Conservation (phyloP, 768 basidiomycete species). For the Tephrocybe sp. region DNA sequence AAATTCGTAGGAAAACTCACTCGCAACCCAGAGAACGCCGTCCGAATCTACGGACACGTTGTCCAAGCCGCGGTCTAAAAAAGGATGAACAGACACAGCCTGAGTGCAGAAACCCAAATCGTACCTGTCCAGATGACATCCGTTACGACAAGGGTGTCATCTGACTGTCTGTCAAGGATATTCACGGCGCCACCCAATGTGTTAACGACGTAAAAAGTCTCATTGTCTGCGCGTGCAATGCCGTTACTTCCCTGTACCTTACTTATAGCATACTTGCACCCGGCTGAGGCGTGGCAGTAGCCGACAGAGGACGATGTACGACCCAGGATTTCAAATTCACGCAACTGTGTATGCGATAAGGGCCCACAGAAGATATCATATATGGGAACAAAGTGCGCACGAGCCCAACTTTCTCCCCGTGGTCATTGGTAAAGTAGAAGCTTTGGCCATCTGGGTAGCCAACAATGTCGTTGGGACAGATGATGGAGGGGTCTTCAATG, state of each 20-base stretch:
- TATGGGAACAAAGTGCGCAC: slow-evolving; percentile 34
- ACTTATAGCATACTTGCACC: slow-evolving; percentile 59
- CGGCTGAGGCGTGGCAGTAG: slow-evolving; percentile 59
- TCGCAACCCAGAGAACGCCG: slow-evolving; percentile 64
- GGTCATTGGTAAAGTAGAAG: slow-evolving; percentile 74
- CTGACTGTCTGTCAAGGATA: slow-evolving; percentile 57
- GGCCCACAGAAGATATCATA: neutral
- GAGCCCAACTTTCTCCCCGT: slow-evolving; percentile 49
- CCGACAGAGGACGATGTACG: slow-evolving; percentile 48
- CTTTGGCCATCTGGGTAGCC: slow-evolving; percentile 62
- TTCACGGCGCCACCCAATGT: slow-evolving; percentile 43
- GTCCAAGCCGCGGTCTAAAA: slow-evolving; percentile 52
- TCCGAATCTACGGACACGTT: slow-evolving; percentile 61
- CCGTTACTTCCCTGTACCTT: slow-evolving; percentile 62
- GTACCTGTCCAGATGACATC: slow-evolving; percentile 58
- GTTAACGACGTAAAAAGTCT: slow-evolving; percentile 64
- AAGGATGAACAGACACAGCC: neutral
- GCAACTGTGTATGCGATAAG: slow-evolving; percentile 15
- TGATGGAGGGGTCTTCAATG: slow-evolving; percentile 51
- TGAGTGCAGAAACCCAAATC: neutral
- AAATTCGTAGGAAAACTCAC: slow-evolving; percentile 29
- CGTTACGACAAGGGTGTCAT: slow-evolving; percentile 54
- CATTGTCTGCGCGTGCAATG: slow-evolving; percentile 55
- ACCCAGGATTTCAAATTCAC: slow-evolving; percentile 25
- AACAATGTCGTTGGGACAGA: slow-evolving; percentile 73